Conservation (phyloP, 2,329 filamentous ascomycete genomes). For the Corynespora cassiicola region DNA sequence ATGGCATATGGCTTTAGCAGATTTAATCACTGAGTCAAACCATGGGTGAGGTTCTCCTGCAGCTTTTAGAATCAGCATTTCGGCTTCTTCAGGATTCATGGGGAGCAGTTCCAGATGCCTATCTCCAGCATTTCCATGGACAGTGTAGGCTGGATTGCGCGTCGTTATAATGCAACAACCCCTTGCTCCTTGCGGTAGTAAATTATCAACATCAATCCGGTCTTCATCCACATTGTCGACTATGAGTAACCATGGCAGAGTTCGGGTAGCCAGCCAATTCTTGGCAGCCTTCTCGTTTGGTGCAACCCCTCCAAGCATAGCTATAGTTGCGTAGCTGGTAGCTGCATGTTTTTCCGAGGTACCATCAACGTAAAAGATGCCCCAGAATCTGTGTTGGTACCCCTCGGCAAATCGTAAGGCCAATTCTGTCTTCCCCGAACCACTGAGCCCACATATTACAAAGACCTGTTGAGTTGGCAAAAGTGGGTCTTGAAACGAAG, state of each 20-base stretch:
- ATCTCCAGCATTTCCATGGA: not conserved
- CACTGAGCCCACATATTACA: not conserved
- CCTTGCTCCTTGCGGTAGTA: not conserved
- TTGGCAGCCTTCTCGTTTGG: conserved; percentile 1
- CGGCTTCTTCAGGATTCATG: not conserved
- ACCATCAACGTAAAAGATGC: not conserved
- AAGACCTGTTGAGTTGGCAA: not conserved
- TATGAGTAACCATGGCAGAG: not conserved
- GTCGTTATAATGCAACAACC: not conserved
- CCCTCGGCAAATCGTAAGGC: not conserved
- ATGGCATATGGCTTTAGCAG: no score
- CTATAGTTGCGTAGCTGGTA: not conserved
- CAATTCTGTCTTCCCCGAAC: conserved; percentile 1
- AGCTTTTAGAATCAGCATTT: not conserved
- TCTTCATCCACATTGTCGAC: conserved; percentile 1
- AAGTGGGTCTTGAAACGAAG: not conserved
- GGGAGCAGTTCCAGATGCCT: not conserved
- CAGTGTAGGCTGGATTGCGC: not conserved
- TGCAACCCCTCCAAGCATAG: not conserved
- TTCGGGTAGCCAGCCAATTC: not conserved
- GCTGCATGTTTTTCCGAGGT: not conserved
- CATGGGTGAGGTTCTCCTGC: no score
- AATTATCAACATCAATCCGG: not conserved
- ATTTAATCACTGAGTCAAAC: no score
- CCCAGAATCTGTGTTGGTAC: not conserved